These are phyloP conservation scores for Trifolium pratense DNA, from an alignment of 306 rosid genomes.

Conservation along the genomic window DNA sequence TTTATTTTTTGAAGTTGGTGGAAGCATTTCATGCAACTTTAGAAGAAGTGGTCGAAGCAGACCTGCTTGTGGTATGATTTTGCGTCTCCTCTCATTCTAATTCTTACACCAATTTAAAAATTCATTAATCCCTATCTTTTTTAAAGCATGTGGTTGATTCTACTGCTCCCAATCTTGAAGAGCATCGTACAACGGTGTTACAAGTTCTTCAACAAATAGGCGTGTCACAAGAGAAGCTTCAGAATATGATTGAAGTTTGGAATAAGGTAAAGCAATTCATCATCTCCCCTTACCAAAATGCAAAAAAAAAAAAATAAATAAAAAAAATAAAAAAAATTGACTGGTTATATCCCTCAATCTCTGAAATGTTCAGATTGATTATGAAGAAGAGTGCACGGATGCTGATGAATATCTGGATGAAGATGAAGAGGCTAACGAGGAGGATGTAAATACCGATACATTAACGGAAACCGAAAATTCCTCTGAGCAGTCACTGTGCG, in stretches of 20 bases:
- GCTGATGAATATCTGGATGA: slow-evolving; percentile 50
- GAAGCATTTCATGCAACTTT: slow-evolving; percentile 98
- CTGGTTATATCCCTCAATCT: slow-evolving; percentile 25
- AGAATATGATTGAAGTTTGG: slow-evolving; percentile 95
- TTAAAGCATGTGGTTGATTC: slow-evolving; percentile 92
- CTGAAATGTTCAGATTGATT: slow-evolving; percentile 68
- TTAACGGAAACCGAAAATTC: slow-evolving; percentile 24
- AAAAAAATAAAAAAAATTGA: background rate
- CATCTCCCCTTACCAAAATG: slow-evolving; percentile 8
- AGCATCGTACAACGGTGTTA: slow-evolving; percentile 83
- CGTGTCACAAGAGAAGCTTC: slow-evolving; percentile 76
- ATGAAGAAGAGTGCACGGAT: slow-evolving; percentile 54
- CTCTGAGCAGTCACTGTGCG: slow-evolving; percentile 34
- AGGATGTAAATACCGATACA: slow-evolving; percentile 35
- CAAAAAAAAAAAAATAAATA: background rate
- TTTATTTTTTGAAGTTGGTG: slow-evolving; percentile 60
- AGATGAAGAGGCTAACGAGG: slow-evolving; percentile 49
- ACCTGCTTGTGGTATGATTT: slow-evolving; percentile 88
- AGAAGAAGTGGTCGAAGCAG: slow-evolving; percentile 98
- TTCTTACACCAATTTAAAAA: slow-evolving; percentile 14
- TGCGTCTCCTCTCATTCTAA: slow-evolving; percentile 30
- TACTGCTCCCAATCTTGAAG: slow-evolving; percentile 91
- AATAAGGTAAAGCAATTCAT: slow-evolving; percentile 73
- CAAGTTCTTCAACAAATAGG: slow-evolving; percentile 91
- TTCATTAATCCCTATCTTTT: slow-evolving; percentile 29